Evolutionary conservation across 1,284 basidiomycete genomes (phyloP).

Genomic region (Boletus sp.): DNA sequence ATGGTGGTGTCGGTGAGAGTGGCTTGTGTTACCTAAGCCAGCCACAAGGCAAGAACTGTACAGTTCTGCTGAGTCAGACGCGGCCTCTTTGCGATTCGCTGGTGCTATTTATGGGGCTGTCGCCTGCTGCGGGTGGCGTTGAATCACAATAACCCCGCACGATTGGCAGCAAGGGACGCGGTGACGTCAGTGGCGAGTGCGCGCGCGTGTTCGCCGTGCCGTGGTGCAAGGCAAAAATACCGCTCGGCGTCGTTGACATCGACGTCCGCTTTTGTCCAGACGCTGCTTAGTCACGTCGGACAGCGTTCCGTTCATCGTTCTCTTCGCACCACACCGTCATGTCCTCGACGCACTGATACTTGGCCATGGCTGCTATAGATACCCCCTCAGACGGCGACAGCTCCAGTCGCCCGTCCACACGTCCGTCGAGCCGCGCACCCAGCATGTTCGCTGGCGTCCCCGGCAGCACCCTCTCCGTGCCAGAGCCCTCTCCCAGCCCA

Average conservation of each 20-base stretch:
- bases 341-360: constrained; percentile 17
- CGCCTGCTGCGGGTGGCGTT: neutral
- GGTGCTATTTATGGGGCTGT: constrained; percentile 27
- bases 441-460: constrained; percentile 56
- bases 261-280: constrained; percentile 9
- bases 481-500: constrained; percentile 35
- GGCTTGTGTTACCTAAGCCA: constrained; percentile 29
- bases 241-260: neutral
- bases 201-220: no score
- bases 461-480: constrained; percentile 44
- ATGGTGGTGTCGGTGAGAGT: constrained; percentile 30
- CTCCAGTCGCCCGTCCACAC: constrained; percentile 64
- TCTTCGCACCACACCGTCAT: constrained; percentile 21
- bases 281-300: constrained; percentile 30
- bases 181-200: constrained; percentile 13
- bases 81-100: constrained; percentile 30
- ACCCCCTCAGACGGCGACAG: constrained; percentile 63
- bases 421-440: constrained; percentile 58
- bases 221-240: no score
- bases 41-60: constrained; percentile 36
- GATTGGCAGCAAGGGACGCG: neutral
- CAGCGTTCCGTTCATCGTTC: constrained; percentile 16
- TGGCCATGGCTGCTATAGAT: constrained; percentile 53
- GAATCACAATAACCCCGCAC: constrained; percentile 23
- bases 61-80: constrained; percentile 16